Percentiles rank a stretch among this genome's conserved stretches.
These are phyloP conservation scores for Cucurbita ficifolia DNA, from an alignment of 306 rosid genomes.

Conservation along the genomic window DNA sequence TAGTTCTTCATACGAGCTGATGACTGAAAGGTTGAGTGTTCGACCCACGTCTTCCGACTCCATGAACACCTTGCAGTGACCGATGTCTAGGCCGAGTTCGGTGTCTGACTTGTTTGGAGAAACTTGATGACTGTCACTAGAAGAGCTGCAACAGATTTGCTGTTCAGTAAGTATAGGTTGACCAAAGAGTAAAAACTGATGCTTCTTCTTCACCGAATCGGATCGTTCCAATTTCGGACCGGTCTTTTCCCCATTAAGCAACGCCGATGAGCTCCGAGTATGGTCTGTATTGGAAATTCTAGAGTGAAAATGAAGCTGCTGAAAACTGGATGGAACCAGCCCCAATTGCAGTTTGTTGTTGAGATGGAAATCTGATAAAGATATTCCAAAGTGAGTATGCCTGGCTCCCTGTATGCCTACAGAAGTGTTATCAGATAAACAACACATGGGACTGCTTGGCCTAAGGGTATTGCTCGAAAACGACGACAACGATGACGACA, in stretches of 20 bases:
- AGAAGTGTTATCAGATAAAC: constrained; percentile 68
- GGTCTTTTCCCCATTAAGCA: constrained; percentile 59
- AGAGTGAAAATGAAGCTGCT: constrained; percentile 25
- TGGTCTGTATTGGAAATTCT: constrained; percentile 31
- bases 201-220: constrained; percentile 51
- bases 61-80: constrained; percentile 90
- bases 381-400: constrained; percentile 94
- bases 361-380: constrained; percentile 70
- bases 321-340: constrained; percentile 43
- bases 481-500: constrained; percentile 37
- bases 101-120: constrained; percentile 38
- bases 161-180: constrained; percentile 94
- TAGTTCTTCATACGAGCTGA: constrained; percentile 75
- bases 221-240: constrained; percentile 50
- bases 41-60: constrained; percentile 92
- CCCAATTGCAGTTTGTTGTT: constrained; percentile 55
- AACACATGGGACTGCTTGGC: constrained; percentile 73
- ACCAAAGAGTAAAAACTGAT: constrained; percentile 83
- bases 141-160: constrained; percentile 45
- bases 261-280: constrained; percentile 43
- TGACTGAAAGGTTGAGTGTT: constrained; percentile 49
- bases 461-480: constrained; percentile 71
- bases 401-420: constrained; percentile 99
- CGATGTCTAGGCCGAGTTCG: constrained; percentile 40
- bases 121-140: constrained; percentile 18